Evolutionary conservation across 148 eudicot species (phyloP), one percentile per base, ranked within the genome.

Genomic region (Suaeda aralocaspica): DNA sequence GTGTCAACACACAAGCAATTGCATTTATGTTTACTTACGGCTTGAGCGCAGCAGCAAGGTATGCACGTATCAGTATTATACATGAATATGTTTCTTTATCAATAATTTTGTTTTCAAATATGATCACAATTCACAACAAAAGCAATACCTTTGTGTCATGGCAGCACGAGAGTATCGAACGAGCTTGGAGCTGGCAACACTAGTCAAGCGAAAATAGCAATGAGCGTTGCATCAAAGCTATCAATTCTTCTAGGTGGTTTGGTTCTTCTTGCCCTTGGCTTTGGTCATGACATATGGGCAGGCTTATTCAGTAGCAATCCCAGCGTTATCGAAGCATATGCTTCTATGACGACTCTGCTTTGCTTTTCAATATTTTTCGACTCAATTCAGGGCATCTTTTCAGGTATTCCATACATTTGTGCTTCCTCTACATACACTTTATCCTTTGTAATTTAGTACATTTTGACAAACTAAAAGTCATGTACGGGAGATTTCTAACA

Each of bases 41-140:
- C 46, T 77, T 94, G 53, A 87, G 97, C 72, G 89, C 90, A 16
- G 88, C 99, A 51, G 93, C 90, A 21, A 91, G 99, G 97, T 94
- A 68, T 48, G 41, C n/a, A n/a, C n/a, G n/a, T n/a, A n/a, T n/a
- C n/a, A n/a, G n/a, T n/a, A n/a, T n/a, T n/a, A n/a, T n/a, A n/a
- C n/a, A n/a, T n/a, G n/a, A n/a, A n/a, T n/a, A n/a, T n/a, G n/a
- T n/a, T n/a, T n/a, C n/a, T n/a, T n/a, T n/a, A n/a, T n/a, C n/a
- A n/a, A n/a, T n/a, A n/a, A n/a, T n/a, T n/a, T n/a, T n/a, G n/a
- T n/a, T n/a, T n/a, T n/a, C n/a, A n/a, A 21, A 22, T 34, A 26
- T 26, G 18, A 33, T 41, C 1, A 5, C 1, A 12, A 61, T 9
- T 9, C 49, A 48, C 21, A 21, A n/a, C 2, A 1, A 45, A 45